A percentile compares a stretch with the other conserved stretches of the same genome.
Evolutionary conservation across 345 rosid genomes (phyloP).

Genomic region (Sisymbrium irio): DNA sequence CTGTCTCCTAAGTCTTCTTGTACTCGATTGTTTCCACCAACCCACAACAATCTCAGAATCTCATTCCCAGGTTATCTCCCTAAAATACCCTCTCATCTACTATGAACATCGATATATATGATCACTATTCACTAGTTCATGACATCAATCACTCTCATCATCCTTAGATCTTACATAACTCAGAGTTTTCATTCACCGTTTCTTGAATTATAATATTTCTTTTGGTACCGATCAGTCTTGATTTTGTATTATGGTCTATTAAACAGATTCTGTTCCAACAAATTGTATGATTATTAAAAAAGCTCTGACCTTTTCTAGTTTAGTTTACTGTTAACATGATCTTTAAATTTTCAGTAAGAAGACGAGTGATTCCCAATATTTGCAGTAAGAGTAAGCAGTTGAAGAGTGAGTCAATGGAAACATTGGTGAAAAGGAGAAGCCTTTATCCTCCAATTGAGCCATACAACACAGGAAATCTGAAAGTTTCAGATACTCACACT

Average conservation of each 20-base stretch:
- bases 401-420: constrained; percentile 43
- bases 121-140: neutral
- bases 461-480: constrained; percentile 56
- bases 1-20: neutral
- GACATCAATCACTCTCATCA: neutral
- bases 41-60: neutral
- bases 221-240: too few relatives aligned
- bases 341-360: neutral
- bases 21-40: neutral
- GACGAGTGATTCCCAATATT: neutral
- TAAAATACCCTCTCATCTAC: neutral
- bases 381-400: constrained; percentile 34
- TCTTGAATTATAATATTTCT: too few relatives aligned
- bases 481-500: constrained; percentile 77
- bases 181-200: too few relatives aligned
- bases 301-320: neutral
- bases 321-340: neutral
- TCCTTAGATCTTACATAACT: neutral
- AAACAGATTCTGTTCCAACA: too few relatives aligned
- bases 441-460: constrained; percentile 74
- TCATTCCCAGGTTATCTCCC: constrained; percentile 3
- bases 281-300: too few relatives aligned
- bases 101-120: neutral
- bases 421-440: constrained; percentile 38
- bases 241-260: too few relatives aligned